Base-by-base conservation (phyloP, 345 rosid species). In the Linum usitatissimum region DNA sequence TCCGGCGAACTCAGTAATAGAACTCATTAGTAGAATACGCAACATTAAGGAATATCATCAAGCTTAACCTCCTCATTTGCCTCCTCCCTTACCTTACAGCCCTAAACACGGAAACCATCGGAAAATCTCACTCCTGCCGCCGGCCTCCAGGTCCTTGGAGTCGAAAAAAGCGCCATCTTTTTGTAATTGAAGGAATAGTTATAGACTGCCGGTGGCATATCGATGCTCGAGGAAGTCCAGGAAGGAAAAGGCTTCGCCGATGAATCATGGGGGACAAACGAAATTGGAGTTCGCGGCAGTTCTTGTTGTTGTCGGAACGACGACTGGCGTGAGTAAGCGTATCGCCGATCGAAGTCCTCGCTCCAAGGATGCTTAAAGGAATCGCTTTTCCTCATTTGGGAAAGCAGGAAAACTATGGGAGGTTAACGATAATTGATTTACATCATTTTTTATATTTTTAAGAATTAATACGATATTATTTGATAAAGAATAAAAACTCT, bases 11-110 rank as follows among this genome's bases (percentile, higher is more conserved):
- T n/a, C n/a, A n/a, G n/a, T n/a, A n/a, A n/a, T n/a, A n/a, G 21
- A 92, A 76, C 68, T 93, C 99, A 0, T 76, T 73, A 0, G 91
- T 81, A 55, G 99, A 93, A 74, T 83, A 93, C n/a, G 95, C 95
- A 39, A 93, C 96, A 57, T 93, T 93, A 19, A 93, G 86, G 53
- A 88, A 82, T 71, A 93, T 93, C 85, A 93, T 14, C 61, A 83
- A 18, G 53, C 81, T 71, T 73, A 90, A 68, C 71, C 84, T 77
- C 88, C 77, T 93, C 87, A 86, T 86, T 62, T 79, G 90, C 69
- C 91, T 70, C 70, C 69, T 86, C 15, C 96, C 94, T 6, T 71
- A 76, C 78, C 84, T 81, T 53, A 84, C 13, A 20, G 66, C 80
- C 59, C 75, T 70, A 58, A 76, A 79, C 64, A 77, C 18, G 42